Base-by-base conservation (phyloP, 495 filamentous ascomycete species). In the Xylaria scruposa region DNA sequence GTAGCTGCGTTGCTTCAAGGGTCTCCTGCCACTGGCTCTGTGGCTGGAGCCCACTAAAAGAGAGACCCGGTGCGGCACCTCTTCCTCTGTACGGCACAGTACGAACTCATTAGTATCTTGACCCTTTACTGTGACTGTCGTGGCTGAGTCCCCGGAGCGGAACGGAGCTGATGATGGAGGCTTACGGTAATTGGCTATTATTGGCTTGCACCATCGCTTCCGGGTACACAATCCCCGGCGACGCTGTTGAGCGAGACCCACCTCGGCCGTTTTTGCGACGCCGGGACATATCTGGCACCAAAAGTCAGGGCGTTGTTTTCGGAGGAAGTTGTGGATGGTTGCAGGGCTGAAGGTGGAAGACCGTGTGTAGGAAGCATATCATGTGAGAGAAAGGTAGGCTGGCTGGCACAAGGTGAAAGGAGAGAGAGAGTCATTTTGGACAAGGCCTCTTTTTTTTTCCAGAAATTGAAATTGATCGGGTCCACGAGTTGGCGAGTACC, bases 121-220 rank as follows among this genome's bases (percentile, higher is more conserved):
- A 8, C 13, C 4, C 19, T 46, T 33, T 3, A 47, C 61, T 64
- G 61, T 49, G 61, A 42, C 38, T 19, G 36, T 17, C 7, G 46
- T 53, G 63, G 63, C 63, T 66, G 46, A 29, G 24, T 29, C 29
- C n/a, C n/a, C n/a, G 38, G 38, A 7, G 26, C 17, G 5, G 62
- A 40, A 51, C 42, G 33, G 63, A 47, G 17, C 66, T 67, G 65
- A 17, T 46, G n/a, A 24, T 59, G 66, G 65, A 1, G 66, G 29
- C 68, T 63, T 70, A 70, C 68, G n/a, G 13, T 63, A 59, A 70
- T 70, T 70, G 58, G 46, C 44, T 58, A 46, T 31, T 31, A 31
- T 59, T 49, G 10, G 13, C 26, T 15, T 36, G 19, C 15, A 51
- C 47, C 47, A 8, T 12, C 49, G 33, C 33, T 29, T 21, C n/a